Conservation (phyloP, 306 rosid species). For the Prunus kanzakura region DNA sequence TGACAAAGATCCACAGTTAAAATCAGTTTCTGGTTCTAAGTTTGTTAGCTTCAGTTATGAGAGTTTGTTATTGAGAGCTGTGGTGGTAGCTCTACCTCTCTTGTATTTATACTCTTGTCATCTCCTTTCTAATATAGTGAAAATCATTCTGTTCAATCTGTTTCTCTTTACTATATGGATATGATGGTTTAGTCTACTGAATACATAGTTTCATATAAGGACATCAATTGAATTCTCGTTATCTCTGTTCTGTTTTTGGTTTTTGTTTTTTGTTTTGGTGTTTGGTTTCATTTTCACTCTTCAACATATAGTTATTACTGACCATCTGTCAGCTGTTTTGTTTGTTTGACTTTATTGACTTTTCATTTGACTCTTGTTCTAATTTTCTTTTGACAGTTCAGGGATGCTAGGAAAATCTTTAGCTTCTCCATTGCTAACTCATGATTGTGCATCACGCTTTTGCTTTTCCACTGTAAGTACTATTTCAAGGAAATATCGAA, state of each 20-base stretch:
- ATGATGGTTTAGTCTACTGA: background rate
- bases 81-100: no score
- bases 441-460: constrained; percentile 41
- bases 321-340: background rate
- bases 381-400: constrained; percentile 25
- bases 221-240: no score
- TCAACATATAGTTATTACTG: background rate
- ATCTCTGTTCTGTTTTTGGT: background rate
- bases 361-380: constrained; percentile 9
- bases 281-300: no score
- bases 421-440: constrained; percentile 51
- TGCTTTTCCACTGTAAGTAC: constrained; percentile 41
- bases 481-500: constrained; percentile 8
- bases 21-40: background rate
- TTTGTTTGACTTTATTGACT: background rate
- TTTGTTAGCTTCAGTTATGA: no score
- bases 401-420: constrained; percentile 61
- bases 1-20: no score
- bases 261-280: background rate
- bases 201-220: no score
- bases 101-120: no score
- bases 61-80: no score
- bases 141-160: no score
- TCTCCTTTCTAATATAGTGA: no score
- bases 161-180: background rate